Conservation (phyloP, 176 grass and related monocot genomes). For the Areca catechu region DNA sequence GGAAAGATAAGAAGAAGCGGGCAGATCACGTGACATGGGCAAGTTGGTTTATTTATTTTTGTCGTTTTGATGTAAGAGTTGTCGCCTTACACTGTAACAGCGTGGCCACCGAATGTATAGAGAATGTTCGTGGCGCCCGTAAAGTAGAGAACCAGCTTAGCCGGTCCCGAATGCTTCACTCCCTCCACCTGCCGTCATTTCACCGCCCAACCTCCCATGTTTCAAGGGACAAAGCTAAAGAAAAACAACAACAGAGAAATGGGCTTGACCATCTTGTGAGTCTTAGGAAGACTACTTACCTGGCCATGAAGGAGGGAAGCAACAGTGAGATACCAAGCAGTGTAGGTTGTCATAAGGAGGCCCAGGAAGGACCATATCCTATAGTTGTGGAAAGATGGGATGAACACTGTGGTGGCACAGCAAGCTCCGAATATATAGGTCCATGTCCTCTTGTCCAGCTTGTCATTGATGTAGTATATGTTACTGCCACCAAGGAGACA, state of each 20-base stretch:
- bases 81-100: conserved; percentile 96
- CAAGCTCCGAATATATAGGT: conserved; percentile 98
- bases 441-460: conserved; percentile 97
- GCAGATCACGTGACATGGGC: conserved; percentile 5
- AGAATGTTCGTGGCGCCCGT: conserved; percentile 99
- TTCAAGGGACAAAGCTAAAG: neutral
- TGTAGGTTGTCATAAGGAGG: conserved; percentile 98
- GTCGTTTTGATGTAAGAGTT: neutral
- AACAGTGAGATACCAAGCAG: conserved; percentile 92
- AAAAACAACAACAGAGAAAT: neutral
- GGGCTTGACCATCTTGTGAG: neutral
- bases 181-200: conserved; percentile 51
- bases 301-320: conserved; percentile 88
- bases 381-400: conserved; percentile 99
- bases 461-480: conserved; percentile 99
- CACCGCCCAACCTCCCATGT: neutral
- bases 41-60: conserved; percentile 1
- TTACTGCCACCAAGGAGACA: conserved; percentile 35
- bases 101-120: conserved; percentile 96
- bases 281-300: conserved; percentile 20
- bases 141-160: conserved; percentile 96
- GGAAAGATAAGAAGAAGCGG: conserved; percentile 6
- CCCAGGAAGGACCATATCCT: conserved; percentile 96
- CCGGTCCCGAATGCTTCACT: conserved; percentile 84
- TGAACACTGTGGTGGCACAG: conserved; percentile 99